Conservation (phyloP, 2,329 filamentous ascomycete species). For the Phoma sp. region DNA sequence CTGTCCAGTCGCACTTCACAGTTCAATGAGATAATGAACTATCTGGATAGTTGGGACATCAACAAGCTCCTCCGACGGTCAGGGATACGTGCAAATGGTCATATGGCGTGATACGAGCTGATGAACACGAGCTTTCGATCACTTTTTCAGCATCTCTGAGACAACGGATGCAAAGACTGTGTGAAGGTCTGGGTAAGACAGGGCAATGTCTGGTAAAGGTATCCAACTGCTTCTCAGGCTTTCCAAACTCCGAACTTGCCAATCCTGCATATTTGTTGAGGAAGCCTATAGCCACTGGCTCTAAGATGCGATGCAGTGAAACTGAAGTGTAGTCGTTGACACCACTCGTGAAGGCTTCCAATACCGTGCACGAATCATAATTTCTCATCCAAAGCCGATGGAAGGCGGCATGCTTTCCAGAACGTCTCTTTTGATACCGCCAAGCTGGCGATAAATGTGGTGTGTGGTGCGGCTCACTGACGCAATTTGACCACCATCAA, state of each 20-base stretch:
- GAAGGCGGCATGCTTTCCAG: constrained; percentile 5
- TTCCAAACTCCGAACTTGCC: no score
- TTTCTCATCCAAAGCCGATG: not conserved
- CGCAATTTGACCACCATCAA: constrained; percentile 1
- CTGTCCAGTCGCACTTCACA: no score
- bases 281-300: not conserved
- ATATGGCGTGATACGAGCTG: not conserved
- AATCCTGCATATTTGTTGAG: not conserved
- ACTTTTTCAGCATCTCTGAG: not conserved
- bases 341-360: not conserved
- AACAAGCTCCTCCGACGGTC: not conserved
- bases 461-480: constrained; percentile 12
- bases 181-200: not conserved
- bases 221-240: not conserved
- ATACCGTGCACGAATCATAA: not conserved
- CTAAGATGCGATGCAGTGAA: not conserved
- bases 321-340: not conserved
- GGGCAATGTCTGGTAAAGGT: no score
- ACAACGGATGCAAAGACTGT: not conserved
- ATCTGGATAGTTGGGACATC: not conserved
- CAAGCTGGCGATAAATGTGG: constrained; percentile 8
- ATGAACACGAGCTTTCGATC: not conserved
- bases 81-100: not conserved
- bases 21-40: not conserved
- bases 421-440: not conserved